Evolutionary conservation across 495 filamentous ascomycete genomes (phyloP).

Genomic region (Immersiella caudata): DNA sequence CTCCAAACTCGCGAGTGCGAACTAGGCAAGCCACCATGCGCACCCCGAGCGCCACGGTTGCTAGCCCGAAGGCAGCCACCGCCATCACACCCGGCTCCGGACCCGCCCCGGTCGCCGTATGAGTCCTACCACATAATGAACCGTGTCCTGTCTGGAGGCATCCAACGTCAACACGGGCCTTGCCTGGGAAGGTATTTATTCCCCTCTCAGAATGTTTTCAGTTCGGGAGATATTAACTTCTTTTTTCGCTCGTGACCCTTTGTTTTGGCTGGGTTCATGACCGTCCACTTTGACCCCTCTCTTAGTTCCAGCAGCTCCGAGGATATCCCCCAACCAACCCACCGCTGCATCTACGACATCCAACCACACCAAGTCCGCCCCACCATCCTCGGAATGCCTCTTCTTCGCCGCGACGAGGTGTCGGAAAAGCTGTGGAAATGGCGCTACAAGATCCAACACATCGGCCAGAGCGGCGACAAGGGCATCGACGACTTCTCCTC

Average conservation of each 20-base stretch:
- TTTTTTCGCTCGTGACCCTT: no score
- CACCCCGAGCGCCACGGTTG: constrained; percentile 9
- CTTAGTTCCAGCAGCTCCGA: neutral
- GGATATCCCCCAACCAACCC: neutral
- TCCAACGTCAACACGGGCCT: constrained; percentile 7
- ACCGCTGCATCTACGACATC: neutral
- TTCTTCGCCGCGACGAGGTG: constrained; percentile 20
- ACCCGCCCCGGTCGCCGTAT: constrained; percentile 7
- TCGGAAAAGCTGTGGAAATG: constrained; percentile 35
- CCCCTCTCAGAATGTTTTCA: no score
- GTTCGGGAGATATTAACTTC: no score
- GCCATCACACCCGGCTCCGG: constrained; percentile 2
- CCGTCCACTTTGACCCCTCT: neutral
- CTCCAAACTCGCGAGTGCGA: neutral
- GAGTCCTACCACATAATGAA: constrained; percentile 9
- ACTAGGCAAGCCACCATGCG: neutral
- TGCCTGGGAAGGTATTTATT: neutral
- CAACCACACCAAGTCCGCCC: neutral
- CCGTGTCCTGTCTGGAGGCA: constrained; percentile 1
- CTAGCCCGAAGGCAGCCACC: constrained; percentile 16
- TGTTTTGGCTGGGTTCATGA: constrained; percentile 3
- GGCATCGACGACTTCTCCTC: constrained; percentile 33
- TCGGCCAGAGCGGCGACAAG: constrained; percentile 29
- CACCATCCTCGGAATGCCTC: neutral
- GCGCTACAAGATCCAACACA: constrained; percentile 32